These are phyloP conservation scores for Yarrowia sp. DNA, from an alignment of 805 yeast species.

Conservation along the genomic window DNA sequence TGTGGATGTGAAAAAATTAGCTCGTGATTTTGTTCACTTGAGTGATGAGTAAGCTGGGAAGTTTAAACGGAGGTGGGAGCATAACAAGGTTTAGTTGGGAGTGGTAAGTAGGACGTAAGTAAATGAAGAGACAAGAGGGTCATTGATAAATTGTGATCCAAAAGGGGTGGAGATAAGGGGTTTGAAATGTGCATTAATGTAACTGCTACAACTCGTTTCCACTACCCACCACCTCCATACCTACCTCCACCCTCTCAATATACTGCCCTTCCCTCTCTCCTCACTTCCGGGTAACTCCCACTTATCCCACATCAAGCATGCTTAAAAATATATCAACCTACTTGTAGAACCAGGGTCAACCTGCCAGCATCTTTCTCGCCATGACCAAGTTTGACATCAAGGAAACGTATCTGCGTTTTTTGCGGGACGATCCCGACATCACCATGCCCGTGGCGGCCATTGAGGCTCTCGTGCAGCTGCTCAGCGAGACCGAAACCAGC, in stretches of 20 bases:
- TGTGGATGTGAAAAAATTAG: conserved; percentile 34
- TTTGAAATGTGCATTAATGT: too few relatives aligned
- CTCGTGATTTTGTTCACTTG: conserved; percentile 2
- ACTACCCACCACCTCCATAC: too few relatives aligned
- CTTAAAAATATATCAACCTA: too few relatives aligned
- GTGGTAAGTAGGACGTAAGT: not conserved
- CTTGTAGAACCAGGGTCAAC: too few relatives aligned
- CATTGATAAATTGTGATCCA: too few relatives aligned
- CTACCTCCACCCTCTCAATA: not conserved
- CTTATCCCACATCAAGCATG: too few relatives aligned
- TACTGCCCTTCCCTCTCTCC: not conserved
- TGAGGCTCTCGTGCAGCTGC: conserved; percentile 85
- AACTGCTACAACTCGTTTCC: too few relatives aligned
- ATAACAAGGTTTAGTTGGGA: not conserved
- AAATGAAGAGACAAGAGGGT: too few relatives aligned
- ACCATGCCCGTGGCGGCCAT: conserved; percentile 99
- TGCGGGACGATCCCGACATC: conserved; percentile 92
- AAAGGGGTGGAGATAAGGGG: too few relatives aligned
- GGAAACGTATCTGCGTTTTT: conserved; percentile 75
- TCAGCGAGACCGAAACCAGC: conserved; percentile 82
- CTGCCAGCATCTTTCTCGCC: too few relatives aligned
- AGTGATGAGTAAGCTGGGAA: conserved; percentile 15
- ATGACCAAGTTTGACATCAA: conserved; percentile 71
- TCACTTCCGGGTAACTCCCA: too few relatives aligned
- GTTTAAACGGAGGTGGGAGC: not conserved